Conservation (phyloP, 2,329 filamentous ascomycete genomes). For the Monosporascus sp. region DNA sequence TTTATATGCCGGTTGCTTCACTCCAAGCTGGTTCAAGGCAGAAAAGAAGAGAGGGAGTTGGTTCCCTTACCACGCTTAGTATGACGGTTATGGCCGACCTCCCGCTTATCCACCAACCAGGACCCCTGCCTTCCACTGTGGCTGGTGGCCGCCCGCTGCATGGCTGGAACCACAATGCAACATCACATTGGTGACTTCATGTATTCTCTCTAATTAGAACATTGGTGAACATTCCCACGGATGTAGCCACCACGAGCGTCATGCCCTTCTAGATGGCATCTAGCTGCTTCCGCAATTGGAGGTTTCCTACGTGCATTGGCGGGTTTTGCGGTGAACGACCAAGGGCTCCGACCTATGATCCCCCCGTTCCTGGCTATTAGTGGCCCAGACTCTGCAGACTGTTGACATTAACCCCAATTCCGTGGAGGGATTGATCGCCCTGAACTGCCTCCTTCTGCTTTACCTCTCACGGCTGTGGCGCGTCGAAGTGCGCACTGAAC, state of each 20-base stretch:
- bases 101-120: slow-evolving; percentile 23
- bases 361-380: background rate
- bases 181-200: slow-evolving; percentile 3
- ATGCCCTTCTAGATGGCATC: slow-evolving; percentile 1
- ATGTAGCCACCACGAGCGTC: slow-evolving; percentile 5
- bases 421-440: background rate
- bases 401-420: background rate
- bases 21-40: slow-evolving; percentile 14
- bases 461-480: background rate
- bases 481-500: background rate
- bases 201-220: background rate
- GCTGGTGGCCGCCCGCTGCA: slow-evolving; percentile 10
- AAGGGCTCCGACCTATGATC: background rate
- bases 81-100: slow-evolving; percentile 5
- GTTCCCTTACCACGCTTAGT: slow-evolving; percentile 13
- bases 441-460: background rate
- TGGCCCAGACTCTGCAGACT: background rate
- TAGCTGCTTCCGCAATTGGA: background rate
- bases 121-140: slow-evolving; percentile 11
- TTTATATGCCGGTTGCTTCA: slow-evolving; percentile 22
- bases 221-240: background rate
- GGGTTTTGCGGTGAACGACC: background rate
- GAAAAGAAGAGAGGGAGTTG: slow-evolving; percentile 10
- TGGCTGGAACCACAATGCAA: slow-evolving; percentile 2
- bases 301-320: background rate